A percentile compares a stretch with the other conserved stretches of the same genome.
These are phyloP conservation scores for Groenewaldozyma sp. DNA, from an alignment of 1,139 yeast species.

Conservation along the genomic window DNA sequence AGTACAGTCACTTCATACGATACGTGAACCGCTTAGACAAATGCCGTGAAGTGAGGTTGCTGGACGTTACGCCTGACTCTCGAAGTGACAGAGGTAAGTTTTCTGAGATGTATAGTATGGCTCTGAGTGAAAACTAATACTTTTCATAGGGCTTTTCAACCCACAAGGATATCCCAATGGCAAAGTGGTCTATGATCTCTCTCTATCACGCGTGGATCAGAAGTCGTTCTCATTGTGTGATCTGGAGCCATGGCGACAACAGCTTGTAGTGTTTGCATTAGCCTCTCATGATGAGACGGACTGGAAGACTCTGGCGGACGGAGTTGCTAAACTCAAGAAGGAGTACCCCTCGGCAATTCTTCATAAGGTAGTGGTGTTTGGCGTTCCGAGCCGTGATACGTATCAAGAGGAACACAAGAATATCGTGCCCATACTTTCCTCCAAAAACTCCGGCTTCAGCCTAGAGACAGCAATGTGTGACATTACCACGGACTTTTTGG, in stretches of 20 bases:
- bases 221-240: conserved; percentile 66
- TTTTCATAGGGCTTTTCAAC: conserved; percentile 41
- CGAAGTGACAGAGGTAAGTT: conserved; percentile 34
- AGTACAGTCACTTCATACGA: conserved; percentile 38
- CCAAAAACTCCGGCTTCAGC: conserved; percentile 27
- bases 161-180: conserved; percentile 86
- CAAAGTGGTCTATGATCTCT: conserved; percentile 50
- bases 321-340: conserved; percentile 32
- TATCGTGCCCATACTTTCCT: conserved; percentile 24
- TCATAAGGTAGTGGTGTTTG: conserved; percentile 54
- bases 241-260: conserved; percentile 78
- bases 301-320: conserved; percentile 26
- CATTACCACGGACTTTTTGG: conserved; percentile 53
- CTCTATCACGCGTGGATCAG: conserved; percentile 39
- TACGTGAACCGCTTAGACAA: conserved; percentile 40
- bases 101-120: background rate
- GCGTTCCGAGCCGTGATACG: conserved; percentile 33
- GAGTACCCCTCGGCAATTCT: conserved; percentile 52
- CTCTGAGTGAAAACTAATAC: background rate
- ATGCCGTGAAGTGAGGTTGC: conserved; percentile 57
- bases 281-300: conserved; percentile 36
- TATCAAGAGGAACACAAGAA: conserved; percentile 20
- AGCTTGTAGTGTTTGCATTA: conserved; percentile 47
- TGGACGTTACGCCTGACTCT: conserved; percentile 63
- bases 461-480: conserved; percentile 70